Base-by-base conservation (phyloP, 495 filamentous ascomycete species). In the Oidiodendron maius region DNA sequence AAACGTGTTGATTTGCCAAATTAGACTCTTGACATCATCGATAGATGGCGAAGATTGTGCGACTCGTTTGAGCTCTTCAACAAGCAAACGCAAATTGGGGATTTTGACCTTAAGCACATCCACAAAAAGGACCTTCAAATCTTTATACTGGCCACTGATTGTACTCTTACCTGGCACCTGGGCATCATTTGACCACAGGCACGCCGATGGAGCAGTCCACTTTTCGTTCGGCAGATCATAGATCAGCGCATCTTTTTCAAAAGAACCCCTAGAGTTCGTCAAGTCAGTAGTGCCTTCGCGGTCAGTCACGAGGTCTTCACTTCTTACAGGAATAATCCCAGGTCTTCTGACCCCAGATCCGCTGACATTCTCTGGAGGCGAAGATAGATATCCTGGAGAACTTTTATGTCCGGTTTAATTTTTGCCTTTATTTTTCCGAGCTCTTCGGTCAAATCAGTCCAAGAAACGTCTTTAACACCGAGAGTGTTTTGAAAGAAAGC, bases 101-200 rank as follows among this genome's bases (percentile, higher is more conserved):
- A 42, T 55, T 20, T 46, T 42, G 4, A 72, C 63, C 8, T 60
- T 61, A 10, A 72, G 40, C 3, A 52, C 45, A 15, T 63, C 51
- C 10, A 68, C 51, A 40, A 72, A 72, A 25, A 73, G 64, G 16
- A 45, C 53, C 23, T 57, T 52, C 17, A 71, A 40, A 24, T 63
- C 52, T 17, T 40, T 56, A 50, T 73, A 73, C 16, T 59, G 37
- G 15, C 52, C 55, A 35, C 61, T 62, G 8, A 73, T 48, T 15
- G 59, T 51, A 4, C 63, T 40, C 54, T 51, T 68, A 3, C 64
- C 66, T n/a, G 54, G 41, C 35, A 74, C 64, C 20, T 60, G 38
- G 5, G 68, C 58, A 5, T 61, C 50, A 25, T 53, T 57, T 3
- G 68, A 69, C 69, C 68, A 74, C 22, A 74, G 44, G 48, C 68